phyloP scores from a whole-genome alignment of 1,139 yeast genomes.

The Wickerhamomyces sp. region DNA sequence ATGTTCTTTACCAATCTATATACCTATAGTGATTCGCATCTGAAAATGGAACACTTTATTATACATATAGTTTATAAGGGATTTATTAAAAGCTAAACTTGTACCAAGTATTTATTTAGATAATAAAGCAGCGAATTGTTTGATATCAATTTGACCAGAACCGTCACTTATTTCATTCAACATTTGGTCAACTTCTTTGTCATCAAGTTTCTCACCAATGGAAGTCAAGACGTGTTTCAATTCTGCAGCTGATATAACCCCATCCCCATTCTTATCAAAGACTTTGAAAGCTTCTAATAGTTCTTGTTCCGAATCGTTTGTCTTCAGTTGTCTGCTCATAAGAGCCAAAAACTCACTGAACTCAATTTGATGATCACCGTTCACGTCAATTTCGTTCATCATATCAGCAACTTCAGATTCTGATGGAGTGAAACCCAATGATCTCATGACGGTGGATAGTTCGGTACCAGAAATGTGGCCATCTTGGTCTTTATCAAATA shows the following conservation, averaged over 20 bases:
- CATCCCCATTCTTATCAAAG: slow-evolving; percentile 86
- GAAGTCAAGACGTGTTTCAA: slow-evolving; percentile 94
- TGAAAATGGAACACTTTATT: no score
- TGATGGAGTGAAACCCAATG: slow-evolving; percentile 94
- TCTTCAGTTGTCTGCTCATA: slow-evolving; percentile 79
- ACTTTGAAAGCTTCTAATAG: slow-evolving; percentile 97
- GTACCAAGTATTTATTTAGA: slow-evolving; percentile 32
- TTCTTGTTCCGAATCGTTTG: slow-evolving; percentile 95
- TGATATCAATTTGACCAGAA: slow-evolving; percentile 94
- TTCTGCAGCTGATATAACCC: slow-evolving; percentile 93
- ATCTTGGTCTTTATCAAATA: slow-evolving; percentile 94
- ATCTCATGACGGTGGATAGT: slow-evolving; percentile 97
- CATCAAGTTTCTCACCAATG: slow-evolving; percentile 92
- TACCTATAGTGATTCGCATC: neutral
- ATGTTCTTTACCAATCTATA: no score
- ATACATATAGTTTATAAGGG: no score
- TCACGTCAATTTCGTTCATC: slow-evolving; percentile 94
- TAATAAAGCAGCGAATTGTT: slow-evolving; percentile 84
- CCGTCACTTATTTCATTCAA: slow-evolving; percentile 93
- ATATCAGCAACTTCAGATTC: slow-evolving; percentile 94
- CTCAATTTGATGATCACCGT: slow-evolving; percentile 92
- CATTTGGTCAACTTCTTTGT: slow-evolving; percentile 96
- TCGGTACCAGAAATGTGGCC: slow-evolving; percentile 95
- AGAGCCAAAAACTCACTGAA: slow-evolving; percentile 71
- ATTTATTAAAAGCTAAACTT: no score